Conservation (phyloP, 2,329 filamentous ascomycete genomes). For the Colletotrichum costaricense region DNA sequence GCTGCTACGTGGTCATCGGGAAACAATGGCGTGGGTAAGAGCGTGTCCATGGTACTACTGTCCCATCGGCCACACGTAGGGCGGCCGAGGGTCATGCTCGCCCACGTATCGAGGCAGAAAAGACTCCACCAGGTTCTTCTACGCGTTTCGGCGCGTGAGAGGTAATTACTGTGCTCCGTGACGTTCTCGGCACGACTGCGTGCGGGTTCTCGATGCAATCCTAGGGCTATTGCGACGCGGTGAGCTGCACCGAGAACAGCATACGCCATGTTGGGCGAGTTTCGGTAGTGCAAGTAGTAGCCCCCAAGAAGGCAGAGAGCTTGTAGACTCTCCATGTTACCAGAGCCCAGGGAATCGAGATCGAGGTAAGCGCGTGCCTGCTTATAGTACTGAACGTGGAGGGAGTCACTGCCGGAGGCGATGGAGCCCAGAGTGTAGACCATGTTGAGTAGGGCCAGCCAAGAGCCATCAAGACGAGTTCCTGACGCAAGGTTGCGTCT, state of each 20-base stretch:
- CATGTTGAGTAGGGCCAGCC: conserved; percentile 71
- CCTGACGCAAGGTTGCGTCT: conserved; percentile 45
- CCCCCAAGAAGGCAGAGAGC: conserved; percentile 38
- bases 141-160: conserved; percentile 44
- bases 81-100: conserved; percentile 53
- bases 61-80: conserved; percentile 46
- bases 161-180: conserved; percentile 12
- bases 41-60: conserved; percentile 44
- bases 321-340: conserved; percentile 38
- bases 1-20: conserved; percentile 41
- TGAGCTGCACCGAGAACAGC: conserved; percentile 37
- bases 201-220: conserved; percentile 35
- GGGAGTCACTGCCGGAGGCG: conserved; percentile 65
- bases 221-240: conserved; percentile 37
- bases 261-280: conserved; percentile 40
- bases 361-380: conserved; percentile 64
- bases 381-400: conserved; percentile 67
- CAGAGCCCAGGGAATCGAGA: conserved; percentile 66
- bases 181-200: conserved; percentile 7
- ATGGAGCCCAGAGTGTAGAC: conserved; percentile 72
- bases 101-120: conserved; percentile 56
- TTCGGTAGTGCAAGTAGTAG: conserved; percentile 40
- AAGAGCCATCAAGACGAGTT: conserved; percentile 65
- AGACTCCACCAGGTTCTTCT: conserved; percentile 56
- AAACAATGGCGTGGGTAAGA: conserved; percentile 37